A percentile compares a stretch with the other conserved stretches of the same genome.
Evolutionary conservation across 2,329 filamentous ascomycete species (phyloP).

Genomic region (Cercospora beticola): DNA sequence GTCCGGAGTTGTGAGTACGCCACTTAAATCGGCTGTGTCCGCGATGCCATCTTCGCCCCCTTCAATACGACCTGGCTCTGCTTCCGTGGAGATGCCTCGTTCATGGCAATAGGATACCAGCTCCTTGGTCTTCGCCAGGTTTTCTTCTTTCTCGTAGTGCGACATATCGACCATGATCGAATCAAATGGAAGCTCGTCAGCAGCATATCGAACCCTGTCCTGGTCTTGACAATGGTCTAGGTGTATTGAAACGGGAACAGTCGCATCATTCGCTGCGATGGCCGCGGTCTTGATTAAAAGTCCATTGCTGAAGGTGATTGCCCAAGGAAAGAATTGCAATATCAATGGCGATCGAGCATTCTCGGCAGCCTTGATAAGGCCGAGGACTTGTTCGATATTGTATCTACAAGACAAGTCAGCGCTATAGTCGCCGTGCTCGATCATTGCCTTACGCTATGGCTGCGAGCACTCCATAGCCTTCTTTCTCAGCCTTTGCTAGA

Average conservation of each 20-base stretch:
- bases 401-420: conserved; percentile 8
- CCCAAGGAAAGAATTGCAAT: conserved; percentile 35
- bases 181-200: conserved; percentile 32
- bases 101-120: conserved; percentile 34
- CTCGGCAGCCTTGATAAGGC: conserved; percentile 33
- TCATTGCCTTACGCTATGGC: conserved; percentile 19
- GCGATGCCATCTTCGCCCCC: conserved; percentile 38
- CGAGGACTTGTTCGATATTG: conserved; percentile 34
- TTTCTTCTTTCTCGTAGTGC: conserved; percentile 38
- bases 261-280: conserved; percentile 26
- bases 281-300: conserved; percentile 32
- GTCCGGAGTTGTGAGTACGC: conserved; percentile 34
- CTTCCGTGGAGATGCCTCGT: conserved; percentile 36
- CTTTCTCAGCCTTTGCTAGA: conserved; percentile 25
- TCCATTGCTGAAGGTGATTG: conserved; percentile 30
- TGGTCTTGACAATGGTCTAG: conserved; percentile 35
- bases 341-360: conserved; percentile 32
- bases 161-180: conserved; percentile 40
- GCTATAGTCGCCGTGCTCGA: not conserved
- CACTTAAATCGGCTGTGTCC: conserved; percentile 34
- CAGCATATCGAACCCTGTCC: conserved; percentile 25
- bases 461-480: conserved; percentile 28
- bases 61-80: conserved; percentile 37
- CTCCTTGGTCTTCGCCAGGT: conserved; percentile 33
- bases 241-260: conserved; percentile 34